Percentiles rank a stretch among this genome's conserved stretches.
Conservation (phyloP, 805 yeast species). For the Geotrichum ghanense region DNA sequence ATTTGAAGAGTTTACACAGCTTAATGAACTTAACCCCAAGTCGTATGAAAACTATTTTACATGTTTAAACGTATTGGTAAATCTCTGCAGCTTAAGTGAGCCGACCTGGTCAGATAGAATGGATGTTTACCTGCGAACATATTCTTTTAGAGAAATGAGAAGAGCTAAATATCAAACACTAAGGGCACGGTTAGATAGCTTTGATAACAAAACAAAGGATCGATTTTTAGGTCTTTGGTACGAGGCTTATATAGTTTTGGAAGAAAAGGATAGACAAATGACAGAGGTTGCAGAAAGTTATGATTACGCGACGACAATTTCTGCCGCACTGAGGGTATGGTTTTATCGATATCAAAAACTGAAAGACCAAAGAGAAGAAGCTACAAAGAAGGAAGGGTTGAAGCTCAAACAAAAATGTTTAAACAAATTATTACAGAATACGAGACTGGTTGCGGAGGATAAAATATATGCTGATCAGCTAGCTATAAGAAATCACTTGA, state of each 20-base stretch:
- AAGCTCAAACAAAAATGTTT: neutral
- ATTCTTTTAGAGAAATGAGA: slow-evolving; percentile 3
- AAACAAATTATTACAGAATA: neutral
- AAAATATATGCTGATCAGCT: neutral
- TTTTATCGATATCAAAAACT: neutral
- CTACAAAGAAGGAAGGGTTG: neutral
- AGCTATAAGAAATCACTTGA: no score
- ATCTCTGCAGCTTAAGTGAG: slow-evolving; percentile 10
- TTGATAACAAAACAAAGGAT: neutral
- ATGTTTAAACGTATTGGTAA: slow-evolving; percentile 11
- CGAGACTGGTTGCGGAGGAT: neutral
- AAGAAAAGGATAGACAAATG: neutral
- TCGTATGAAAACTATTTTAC: slow-evolving; percentile 8
- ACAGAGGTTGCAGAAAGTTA: neutral
- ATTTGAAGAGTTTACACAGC: slow-evolving; percentile 8
- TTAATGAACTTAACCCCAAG: slow-evolving; percentile 8
- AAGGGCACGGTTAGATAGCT: neutral
- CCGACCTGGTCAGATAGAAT: slow-evolving; percentile 13
- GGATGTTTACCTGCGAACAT: slow-evolving; percentile 8
- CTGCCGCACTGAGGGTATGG: neutral
- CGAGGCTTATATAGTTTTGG: neutral
- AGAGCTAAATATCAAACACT: neutral
- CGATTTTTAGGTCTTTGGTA: slow-evolving; percentile 1
- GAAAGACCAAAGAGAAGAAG: neutral
- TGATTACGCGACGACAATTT: neutral